Conservation (phyloP, 2,329 filamentous ascomycete genomes). For the Epicoccum sorghinum region DNA sequence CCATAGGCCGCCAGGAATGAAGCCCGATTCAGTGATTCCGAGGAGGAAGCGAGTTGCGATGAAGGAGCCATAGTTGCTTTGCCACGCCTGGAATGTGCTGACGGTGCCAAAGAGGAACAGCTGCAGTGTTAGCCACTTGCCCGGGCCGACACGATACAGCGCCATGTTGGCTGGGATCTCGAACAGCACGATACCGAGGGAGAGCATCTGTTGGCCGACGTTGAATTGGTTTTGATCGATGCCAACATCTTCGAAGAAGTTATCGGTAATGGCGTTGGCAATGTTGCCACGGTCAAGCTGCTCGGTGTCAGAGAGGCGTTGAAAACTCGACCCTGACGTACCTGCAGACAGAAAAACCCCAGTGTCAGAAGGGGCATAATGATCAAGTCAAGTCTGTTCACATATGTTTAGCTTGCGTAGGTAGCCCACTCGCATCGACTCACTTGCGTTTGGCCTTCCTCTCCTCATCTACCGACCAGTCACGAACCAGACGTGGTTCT, state of each 20-base stretch:
- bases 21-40: constrained; percentile 52
- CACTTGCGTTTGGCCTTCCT: constrained; percentile 41
- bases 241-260: constrained; percentile 32
- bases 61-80: constrained; percentile 54
- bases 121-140: constrained; percentile 48
- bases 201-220: constrained; percentile 63
- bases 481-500: constrained; percentile 9
- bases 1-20: constrained; percentile 67
- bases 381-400: constrained; percentile 20
- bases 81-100: constrained; percentile 69
- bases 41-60: constrained; percentile 47
- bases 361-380: constrained; percentile 44
- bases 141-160: constrained; percentile 47
- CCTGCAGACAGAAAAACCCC: constrained; percentile 41
- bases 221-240: constrained; percentile 37
- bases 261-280: constrained; percentile 36
- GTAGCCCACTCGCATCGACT: constrained; percentile 2
- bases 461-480: constrained; percentile 40
- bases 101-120: constrained; percentile 51
- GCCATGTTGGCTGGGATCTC: constrained; percentile 51
- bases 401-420: background rate
- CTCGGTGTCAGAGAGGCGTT: background rate
- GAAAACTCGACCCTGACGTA: background rate
- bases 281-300: constrained; percentile 53
- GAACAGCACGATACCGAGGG: constrained; percentile 74